Base-by-base conservation (phyloP, 345 rosid genomes). In the Excoecaria cochinchinensis region DNA sequence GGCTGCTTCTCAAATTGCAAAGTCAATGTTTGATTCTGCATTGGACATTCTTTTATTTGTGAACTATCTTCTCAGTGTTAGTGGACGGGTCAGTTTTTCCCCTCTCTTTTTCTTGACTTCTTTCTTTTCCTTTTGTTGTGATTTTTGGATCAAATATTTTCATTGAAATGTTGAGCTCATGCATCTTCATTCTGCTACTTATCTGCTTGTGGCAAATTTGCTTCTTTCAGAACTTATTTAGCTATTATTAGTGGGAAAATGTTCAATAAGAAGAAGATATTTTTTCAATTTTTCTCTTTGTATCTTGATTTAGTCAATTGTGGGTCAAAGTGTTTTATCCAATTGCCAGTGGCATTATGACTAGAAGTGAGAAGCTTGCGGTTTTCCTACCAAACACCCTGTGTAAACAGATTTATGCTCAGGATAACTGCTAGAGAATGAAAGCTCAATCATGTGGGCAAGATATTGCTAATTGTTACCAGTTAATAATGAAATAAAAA, bases 11-110 rank as follows among this genome's bases (percentile, higher is more conserved):
- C 99, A 91, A 88, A 87, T 90, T 85, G 91, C 88, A 15, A 89
- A 85, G 86, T 82, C 80, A 69, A 95, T 93, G 97, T 89, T 93
- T 82, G 98, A 93, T 84, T 89, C 91, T 74, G 88, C 99, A 63
- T 76, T 87, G 58, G 96, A 93, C 72, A 74, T 90, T 77, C 91
- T 89, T 73, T 89, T 95, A 59, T 89, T 93, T 79, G 76, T 91
- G 67, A 86, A 82, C 86, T 95, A 95, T 88, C 87, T 95, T 84
- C 84, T 86, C 75, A 87, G 80, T 81, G 71, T 90, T 44, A 77
- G 94, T 79, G 92, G 89, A 65, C 97, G 91, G 97, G 99, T 95
- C 62, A 82, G 95, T 76, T 78, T 71, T 19, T 21, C 13, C 16
- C 21, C 22, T n/a, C 56, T 10, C 15, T 71, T 24, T 59, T 48